Base-by-base conservation (phyloP, 1,139 yeast genomes). In the Taphrina confusa region DNA sequence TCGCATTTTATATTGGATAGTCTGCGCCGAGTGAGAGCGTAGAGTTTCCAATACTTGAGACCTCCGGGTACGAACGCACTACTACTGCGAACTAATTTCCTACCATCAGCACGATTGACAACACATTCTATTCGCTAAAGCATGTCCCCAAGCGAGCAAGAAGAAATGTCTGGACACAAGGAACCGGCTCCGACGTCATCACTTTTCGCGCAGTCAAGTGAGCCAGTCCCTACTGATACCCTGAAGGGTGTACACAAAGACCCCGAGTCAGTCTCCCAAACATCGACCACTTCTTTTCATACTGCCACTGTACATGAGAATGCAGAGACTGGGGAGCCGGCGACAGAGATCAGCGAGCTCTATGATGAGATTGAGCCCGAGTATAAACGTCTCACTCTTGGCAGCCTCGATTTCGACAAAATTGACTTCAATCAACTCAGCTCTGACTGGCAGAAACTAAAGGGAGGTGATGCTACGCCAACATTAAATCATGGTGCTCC, bases 281-380 rank as follows among this genome's bases (percentile, higher is more conserved):
- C 25, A 22, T 37, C 42, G 42, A 37, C 42, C 2, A 37, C 18
- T 9, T 37, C 42, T 4, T 37, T 37, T n/a, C 42, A 37, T n/a
- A 37, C 42, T 16, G 42, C 42, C 9, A 22, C 42, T 1, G 3
- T 18, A 18, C 25, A 37, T 18, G 22, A 22, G 3, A 37, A 22
- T 4, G 25, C 42, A 6, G 42, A 27, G 9, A 23, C 47, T 9
- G 20, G 14, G 14, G 9, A 23, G 11, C 9, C 12, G 5, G n/a
- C 47, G 12, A 42, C 16, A 27, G 25, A 27, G 11, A 25, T 42
- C 9, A 31, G 47, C 8, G 33, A 5, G 12, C 20, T 42, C 6
- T 42, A 42, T 14, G 47, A 42, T 42, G 47, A 42, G 20, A 42
- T 42, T 42, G 47, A 42, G 20, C 47, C 47, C 2, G 47, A 42